Evolutionary conservation across 164 flowering plant genomes (phyloP).

Genomic region (Malania oleifera): DNA sequence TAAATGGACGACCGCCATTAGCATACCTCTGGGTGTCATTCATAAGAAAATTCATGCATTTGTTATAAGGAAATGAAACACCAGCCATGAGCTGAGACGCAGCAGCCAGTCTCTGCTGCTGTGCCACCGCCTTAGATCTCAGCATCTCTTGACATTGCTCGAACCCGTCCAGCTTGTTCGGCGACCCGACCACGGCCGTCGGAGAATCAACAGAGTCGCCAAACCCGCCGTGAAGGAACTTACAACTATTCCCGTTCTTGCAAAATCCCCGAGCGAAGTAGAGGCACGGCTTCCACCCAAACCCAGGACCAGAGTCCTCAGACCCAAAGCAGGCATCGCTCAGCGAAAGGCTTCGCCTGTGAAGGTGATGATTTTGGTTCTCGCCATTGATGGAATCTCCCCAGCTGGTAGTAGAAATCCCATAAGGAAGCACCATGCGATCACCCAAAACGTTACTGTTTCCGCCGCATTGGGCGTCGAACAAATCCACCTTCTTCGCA

Average conservation of each 20-base stretch:
- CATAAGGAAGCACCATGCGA: neutral
- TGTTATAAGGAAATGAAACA: conserved; percentile 38
- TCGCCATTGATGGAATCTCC: neutral
- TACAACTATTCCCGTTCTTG: conserved; percentile 62
- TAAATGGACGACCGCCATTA: neutral
- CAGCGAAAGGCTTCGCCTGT: conserved; percentile 65
- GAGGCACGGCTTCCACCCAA: conserved; percentile 72
- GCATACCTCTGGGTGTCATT: conserved; percentile 56
- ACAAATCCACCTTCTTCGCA: conserved; percentile 23
- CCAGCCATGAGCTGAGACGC: conserved; percentile 54
- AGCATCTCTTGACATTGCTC: conserved; percentile 62
- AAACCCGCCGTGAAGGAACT: conserved; percentile 51
- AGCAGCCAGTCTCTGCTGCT: conserved; percentile 36
- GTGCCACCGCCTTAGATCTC: conserved; percentile 38
- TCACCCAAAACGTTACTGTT: neutral
- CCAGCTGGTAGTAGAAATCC: neutral
- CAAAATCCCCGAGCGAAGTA: conserved; percentile 76
- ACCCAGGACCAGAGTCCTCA: conserved; percentile 40
- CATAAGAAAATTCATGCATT: conserved; percentile 44
- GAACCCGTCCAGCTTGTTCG: conserved; percentile 39
- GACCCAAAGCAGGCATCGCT: conserved; percentile 38
- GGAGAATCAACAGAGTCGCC: conserved; percentile 16
- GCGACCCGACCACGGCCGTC: conserved; percentile 36
- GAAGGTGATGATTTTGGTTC: conserved; percentile 9
- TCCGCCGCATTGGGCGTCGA: conserved; percentile 17